Evolutionary conservation across 2,329 filamentous ascomycete species (phyloP), one percentile per base, ranked within the genome.

Genomic region (Dissoconium aciculare): DNA sequence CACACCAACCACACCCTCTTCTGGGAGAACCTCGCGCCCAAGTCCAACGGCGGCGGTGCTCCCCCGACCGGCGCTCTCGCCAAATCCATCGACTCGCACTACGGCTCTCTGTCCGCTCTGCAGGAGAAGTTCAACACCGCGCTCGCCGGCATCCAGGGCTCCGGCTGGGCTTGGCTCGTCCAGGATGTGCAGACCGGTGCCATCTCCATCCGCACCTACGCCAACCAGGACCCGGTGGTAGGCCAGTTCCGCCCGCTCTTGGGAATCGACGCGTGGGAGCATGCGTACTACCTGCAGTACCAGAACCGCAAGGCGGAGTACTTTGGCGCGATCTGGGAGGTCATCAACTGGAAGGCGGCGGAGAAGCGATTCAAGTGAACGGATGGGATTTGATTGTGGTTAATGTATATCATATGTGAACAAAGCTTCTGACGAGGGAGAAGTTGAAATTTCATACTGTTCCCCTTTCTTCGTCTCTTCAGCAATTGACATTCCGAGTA

Each of bases 241-340:
- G 84, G 84, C 29, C 78, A 78, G 55, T 82, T 78, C 54, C 68
- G 74, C 49, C 85, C 85, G 21, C 65, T 94, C 28, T 63, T 94
- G 27, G 85, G 85, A 34, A 78, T 94, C 50, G 85, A 94, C 63
- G 85, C 84, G 32, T 93, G 84, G 84, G 84, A 93, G 67, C 84
- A 93, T 61, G 84, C 84, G 31, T 92, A 91, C 67, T 91, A 92
- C 63, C 68, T 93, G 39, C 82, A 93, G 65, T 93, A 93, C 64
- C 71, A 93, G 72, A 93, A 93, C 69, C 77, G 83, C 59, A 93
- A 93, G 74, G 84, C 78, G 35, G 84, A 93, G 64, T 93, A 93
- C 68, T 93, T 93, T 60, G 71, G 71, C 49, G 82, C 82, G 36
- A 78, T 93, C 55, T 93, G 85, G 85, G 81, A 92, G 46, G 84